A percentile compares a stretch with the other conserved stretches of the same genome.
phyloP scores from a whole-genome alignment of 352 stramenopile species.

The Globisporangium ultimum region DNA sequence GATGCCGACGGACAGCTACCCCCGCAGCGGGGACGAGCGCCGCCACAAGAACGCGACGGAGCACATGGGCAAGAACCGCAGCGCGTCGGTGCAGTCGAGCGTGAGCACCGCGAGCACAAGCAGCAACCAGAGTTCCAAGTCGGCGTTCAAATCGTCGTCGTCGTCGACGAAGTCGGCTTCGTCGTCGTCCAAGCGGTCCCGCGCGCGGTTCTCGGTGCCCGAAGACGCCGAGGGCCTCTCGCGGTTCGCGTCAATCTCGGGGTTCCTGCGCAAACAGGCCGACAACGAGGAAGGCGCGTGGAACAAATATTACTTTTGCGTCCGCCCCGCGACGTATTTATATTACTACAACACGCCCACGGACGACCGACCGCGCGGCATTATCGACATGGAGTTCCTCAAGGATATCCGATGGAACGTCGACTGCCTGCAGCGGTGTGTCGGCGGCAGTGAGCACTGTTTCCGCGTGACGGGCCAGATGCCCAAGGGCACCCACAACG shows the following conservation, averaged over 20 bases:
- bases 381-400: conserved; percentile 81
- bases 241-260: conserved; percentile 46
- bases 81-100: conserved; percentile 5
- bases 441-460: conserved; percentile 55
- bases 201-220: conserved; percentile 56
- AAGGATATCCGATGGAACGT: conserved; percentile 70
- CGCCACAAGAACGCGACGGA: neutral
- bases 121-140: conserved; percentile 2
- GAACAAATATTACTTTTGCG: conserved; percentile 81
- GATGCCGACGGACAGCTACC: conserved; percentile 9
- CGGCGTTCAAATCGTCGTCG: neutral
- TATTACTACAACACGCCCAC: conserved; percentile 78
- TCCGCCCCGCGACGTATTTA: conserved; percentile 73
- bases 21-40: conserved; percentile 2
- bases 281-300: conserved; percentile 76
- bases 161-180: conserved; percentile 5
- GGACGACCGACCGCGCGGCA: conserved; percentile 60
- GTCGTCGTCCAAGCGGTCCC: conserved; percentile 31
- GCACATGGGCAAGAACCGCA: neutral
- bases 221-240: conserved; percentile 40
- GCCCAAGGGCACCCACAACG: conserved; percentile 26
- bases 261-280: conserved; percentile 70
- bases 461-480: conserved; percentile 74
- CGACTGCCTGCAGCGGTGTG: conserved; percentile 70
- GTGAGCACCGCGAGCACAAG: conserved; percentile 5